Conservation (phyloP, 2,329 filamentous ascomycete genomes). For the Colletotrichum cereale region DNA sequence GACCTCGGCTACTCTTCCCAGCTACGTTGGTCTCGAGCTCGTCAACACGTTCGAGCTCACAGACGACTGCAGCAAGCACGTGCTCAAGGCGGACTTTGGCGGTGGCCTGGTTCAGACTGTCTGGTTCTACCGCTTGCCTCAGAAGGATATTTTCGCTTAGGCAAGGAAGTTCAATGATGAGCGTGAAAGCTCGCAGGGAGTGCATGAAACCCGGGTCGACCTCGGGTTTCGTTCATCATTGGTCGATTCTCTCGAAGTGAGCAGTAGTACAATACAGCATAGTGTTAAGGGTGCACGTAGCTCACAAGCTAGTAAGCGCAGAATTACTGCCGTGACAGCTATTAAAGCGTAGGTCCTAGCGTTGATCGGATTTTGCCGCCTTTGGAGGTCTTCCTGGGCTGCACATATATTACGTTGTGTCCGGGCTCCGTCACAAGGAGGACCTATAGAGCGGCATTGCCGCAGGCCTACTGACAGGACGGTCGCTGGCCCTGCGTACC, state of each 20-base stretch:
- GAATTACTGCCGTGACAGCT: background rate
- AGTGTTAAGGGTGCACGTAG: background rate
- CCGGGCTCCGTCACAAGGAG: background rate
- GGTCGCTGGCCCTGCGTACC: background rate
- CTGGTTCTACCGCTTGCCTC: constrained; percentile 20
- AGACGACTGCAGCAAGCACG: constrained; percentile 21
- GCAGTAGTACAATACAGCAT: background rate
- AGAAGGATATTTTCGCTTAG: background rate
- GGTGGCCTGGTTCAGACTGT: constrained; percentile 6
- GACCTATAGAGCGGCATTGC: background rate
- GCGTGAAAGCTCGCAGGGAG: background rate
- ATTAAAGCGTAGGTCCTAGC: background rate
- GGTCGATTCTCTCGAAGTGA: too few species aligned
- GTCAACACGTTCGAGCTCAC: constrained; percentile 24
- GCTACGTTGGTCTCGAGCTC: constrained; percentile 21
- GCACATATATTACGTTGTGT: background rate
- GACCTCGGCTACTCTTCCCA: constrained; percentile 26
- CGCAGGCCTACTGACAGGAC: background rate
- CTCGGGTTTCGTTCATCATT: too few species aligned
- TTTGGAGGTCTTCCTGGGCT: background rate
- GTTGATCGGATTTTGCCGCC: background rate
- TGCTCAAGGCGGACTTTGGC: constrained; percentile 24
- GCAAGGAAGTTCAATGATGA: background rate
- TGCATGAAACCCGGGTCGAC: too few species aligned
- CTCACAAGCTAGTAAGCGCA: background rate